phyloP scores from a whole-genome alignment of 2,329 filamentous ascomycete genomes.

The Ramichloridium luteum region DNA sequence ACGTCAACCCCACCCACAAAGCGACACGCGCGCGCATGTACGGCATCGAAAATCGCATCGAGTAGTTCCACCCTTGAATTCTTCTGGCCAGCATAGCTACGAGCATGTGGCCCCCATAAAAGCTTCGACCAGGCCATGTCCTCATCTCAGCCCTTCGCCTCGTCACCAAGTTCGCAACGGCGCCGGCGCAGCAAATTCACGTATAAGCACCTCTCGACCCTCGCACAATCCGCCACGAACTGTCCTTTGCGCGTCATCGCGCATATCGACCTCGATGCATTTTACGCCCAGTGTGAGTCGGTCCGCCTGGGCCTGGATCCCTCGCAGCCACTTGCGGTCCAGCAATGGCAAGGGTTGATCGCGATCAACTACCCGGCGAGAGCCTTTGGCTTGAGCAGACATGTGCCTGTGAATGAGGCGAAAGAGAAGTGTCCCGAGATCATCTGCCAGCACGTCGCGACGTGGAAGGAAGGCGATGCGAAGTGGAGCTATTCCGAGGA shows the following conservation, averaged over 20 bases:
- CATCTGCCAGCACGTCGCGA: constrained; percentile 83
- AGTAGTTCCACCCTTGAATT: too few species aligned
- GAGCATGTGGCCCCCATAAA: too few species aligned
- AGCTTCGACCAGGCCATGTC: too few species aligned
- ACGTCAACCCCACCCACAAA: too few species aligned
- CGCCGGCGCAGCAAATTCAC: constrained; percentile 71
- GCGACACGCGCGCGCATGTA: too few species aligned
- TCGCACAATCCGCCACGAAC: constrained; percentile 56
- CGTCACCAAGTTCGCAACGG: too few species aligned
- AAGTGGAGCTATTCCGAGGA: constrained; percentile 86
- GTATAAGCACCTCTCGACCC: constrained; percentile 65
- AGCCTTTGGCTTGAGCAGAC: constrained; percentile 63
- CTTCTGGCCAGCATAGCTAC: too few species aligned
- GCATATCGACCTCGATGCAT: constrained; percentile 91
- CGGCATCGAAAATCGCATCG: too few species aligned
- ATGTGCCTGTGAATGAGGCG: constrained; percentile 69
- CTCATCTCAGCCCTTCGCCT: too few species aligned
- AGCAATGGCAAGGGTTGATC: constrained; percentile 91
- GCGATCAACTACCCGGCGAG: constrained; percentile 93
- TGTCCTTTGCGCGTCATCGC: constrained; percentile 78
- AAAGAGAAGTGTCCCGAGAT: constrained; percentile 75
- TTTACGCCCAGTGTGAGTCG: constrained; percentile 92
- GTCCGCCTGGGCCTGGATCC: constrained; percentile 64
- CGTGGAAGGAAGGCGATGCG: constrained; percentile 83
- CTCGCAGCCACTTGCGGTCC: constrained; percentile 75